These are phyloP conservation scores for Serendipita vermifera DNA, from an alignment of 768 basidiomycete genomes.

Conservation along the genomic window DNA sequence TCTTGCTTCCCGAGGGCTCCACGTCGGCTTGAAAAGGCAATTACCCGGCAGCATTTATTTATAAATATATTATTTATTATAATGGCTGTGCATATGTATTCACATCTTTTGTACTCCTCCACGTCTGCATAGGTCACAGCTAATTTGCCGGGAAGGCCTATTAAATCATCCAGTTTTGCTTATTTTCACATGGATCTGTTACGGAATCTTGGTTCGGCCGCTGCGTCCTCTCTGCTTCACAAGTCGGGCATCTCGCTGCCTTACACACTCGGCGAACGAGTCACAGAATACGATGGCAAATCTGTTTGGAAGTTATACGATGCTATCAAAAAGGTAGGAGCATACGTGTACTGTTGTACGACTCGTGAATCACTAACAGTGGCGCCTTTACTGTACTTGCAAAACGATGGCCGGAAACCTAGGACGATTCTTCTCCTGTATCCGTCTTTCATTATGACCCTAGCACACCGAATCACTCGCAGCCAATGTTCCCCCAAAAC, in stretches of 20 bases:
- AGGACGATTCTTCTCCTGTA: slow-evolving; percentile 80
- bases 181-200: slow-evolving; percentile 57
- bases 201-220: slow-evolving; percentile 67
- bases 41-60: too few species aligned
- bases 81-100: too few species aligned
- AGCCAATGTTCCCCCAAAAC: slow-evolving; percentile 71
- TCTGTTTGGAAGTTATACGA: slow-evolving; percentile 79
- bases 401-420: too few species aligned
- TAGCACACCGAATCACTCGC: slow-evolving; percentile 31
- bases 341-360: slow-evolving; percentile 12
- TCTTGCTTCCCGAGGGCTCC: too few species aligned
- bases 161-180: too few species aligned
- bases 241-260: slow-evolving; percentile 87
- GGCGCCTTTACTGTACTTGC: too few species aligned
- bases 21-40: too few species aligned
- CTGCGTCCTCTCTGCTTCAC: slow-evolving; percentile 80
- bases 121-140: too few species aligned
- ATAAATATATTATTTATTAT: too few species aligned
- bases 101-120: too few species aligned
- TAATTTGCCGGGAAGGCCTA: too few species aligned
- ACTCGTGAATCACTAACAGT: slow-evolving; percentile 10
- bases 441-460: slow-evolving; percentile 91
- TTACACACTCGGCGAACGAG: slow-evolving; percentile 67
- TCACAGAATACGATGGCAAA: slow-evolving; percentile 48
- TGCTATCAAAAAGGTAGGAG: slow-evolving; percentile 68